Evolutionary conservation across 2,329 filamentous ascomycete genomes (phyloP).

Genomic region (Albophoma yamanashiensis): DNA sequence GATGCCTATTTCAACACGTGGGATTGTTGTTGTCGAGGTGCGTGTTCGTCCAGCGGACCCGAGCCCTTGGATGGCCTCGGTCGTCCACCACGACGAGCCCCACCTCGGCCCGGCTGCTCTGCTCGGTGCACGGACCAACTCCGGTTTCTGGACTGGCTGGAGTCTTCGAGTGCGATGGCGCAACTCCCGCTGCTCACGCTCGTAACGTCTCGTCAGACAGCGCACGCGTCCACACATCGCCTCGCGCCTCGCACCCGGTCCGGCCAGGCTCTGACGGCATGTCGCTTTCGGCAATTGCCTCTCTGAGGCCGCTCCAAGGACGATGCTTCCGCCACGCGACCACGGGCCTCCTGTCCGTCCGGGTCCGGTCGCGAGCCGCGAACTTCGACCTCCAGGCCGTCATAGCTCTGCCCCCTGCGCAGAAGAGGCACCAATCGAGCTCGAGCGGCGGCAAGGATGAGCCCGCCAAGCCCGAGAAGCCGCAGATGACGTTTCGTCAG

Average conservation of each 20-base stretch:
- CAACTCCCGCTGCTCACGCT: not conserved
- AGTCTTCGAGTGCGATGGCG: not conserved
- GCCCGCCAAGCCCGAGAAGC: constrained; percentile 9
- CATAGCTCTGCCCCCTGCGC: constrained; percentile 14
- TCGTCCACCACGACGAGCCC: not conserved
- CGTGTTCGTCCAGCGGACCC: not conserved
- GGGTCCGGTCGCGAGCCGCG: constrained; percentile 16
- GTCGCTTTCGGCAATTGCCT: constrained; percentile 22
- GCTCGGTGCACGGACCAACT: constrained; percentile 7
- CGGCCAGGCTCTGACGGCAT: constrained; percentile 8
- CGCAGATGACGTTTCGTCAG: constrained; percentile 20
- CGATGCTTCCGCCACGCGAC: constrained; percentile 17
- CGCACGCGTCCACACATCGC: not conserved
- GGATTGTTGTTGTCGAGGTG: not conserved
- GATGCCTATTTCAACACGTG: not conserved
- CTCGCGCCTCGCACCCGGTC: not conserved
- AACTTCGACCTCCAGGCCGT: constrained; percentile 17
- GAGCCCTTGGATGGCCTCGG: not conserved
- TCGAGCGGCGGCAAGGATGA: constrained; percentile 5
- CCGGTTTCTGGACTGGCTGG: not conserved
- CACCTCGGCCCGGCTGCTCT: constrained; percentile 3
- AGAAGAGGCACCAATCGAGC: constrained; percentile 17
- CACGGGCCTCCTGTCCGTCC: constrained; percentile 20
- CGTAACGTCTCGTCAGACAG: not conserved
- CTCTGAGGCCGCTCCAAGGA: constrained; percentile 19